phyloP scores from a whole-genome alignment of 345 rosid genomes.

The Eucalyptus leucophloia region DNA sequence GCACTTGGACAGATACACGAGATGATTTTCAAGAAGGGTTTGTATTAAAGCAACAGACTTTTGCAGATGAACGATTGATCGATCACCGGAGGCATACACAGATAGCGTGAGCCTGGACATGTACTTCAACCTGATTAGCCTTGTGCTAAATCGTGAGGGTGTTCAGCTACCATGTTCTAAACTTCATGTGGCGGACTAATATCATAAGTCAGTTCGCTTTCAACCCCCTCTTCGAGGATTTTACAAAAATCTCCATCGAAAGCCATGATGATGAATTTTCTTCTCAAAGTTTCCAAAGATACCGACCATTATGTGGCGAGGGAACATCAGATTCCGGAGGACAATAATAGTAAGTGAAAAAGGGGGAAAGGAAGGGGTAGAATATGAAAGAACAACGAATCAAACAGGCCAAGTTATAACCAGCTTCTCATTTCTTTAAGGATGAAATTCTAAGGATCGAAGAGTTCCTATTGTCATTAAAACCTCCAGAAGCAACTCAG shows the following conservation, averaged over 20 bases:
- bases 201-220: not conserved
- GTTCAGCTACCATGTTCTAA: not conserved
- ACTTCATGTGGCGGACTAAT: not conserved
- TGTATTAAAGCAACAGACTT: not conserved
- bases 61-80: not conserved
- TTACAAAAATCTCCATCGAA: not conserved
- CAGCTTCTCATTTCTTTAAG: not conserved
- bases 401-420: not conserved
- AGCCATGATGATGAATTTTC: not conserved
- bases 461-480: not conserved
- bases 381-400: not conserved
- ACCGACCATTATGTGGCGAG: not conserved
- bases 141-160: not conserved
- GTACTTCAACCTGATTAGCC: not conserved
- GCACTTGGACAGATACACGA: not conserved
- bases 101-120: not conserved
- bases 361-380: not conserved
- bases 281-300: not conserved
- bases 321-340: not conserved
- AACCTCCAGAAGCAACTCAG: not conserved
- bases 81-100: not conserved
- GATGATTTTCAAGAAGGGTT: no score
- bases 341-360: not conserved
- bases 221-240: not conserved
- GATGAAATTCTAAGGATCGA: not conserved